phyloP scores from a whole-genome alignment of 176 grass and related monocot genomes.

The Oropetium thomaeum region DNA sequence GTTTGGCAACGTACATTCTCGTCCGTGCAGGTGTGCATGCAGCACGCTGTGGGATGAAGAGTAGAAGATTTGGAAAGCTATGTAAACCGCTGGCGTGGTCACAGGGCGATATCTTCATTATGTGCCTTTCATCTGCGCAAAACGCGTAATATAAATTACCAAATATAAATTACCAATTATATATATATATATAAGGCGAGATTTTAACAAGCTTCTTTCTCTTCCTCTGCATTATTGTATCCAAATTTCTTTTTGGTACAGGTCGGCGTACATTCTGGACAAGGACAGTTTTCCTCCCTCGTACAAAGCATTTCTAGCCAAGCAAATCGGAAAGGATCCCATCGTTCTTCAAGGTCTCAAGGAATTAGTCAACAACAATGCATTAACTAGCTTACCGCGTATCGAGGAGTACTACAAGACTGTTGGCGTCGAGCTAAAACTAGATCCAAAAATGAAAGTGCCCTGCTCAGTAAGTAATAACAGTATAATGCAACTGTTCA shows the following conservation, averaged over 20 bases:
- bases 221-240: neutral
- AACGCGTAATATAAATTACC: too few species aligned
- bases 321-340: slow-evolving; percentile 80
- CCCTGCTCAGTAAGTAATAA: slow-evolving; percentile 78
- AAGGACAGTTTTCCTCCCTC: slow-evolving; percentile 84
- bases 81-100: slow-evolving; percentile 94
- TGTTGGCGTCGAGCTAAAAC: slow-evolving; percentile 65
- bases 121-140: slow-evolving; percentile 93
- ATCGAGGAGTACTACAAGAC: slow-evolving; percentile 78
- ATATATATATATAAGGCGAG: too few species aligned
- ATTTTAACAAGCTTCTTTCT: too few species aligned
- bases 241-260: slow-evolving; percentile 30
- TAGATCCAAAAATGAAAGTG: slow-evolving; percentile 85
- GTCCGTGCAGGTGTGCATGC: slow-evolving; percentile 80
- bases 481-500: slow-evolving; percentile 14
- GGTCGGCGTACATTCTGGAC: slow-evolving; percentile 79
- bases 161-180: too few species aligned
- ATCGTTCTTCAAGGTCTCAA: slow-evolving; percentile 76
- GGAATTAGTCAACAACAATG: slow-evolving; percentile 62
- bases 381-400: slow-evolving; percentile 60
- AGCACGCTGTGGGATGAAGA: slow-evolving; percentile 96
- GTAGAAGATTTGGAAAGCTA: slow-evolving; percentile 71
- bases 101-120: slow-evolving; percentile 92
- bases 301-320: slow-evolving; percentile 83
- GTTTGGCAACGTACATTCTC: slow-evolving; percentile 93